Percentiles rank a stretch among this genome's conserved stretches.
Evolutionary conservation across 2,329 filamentous ascomycete genomes (phyloP).

Genomic region (Ophiostoma triangulosporum): DNA sequence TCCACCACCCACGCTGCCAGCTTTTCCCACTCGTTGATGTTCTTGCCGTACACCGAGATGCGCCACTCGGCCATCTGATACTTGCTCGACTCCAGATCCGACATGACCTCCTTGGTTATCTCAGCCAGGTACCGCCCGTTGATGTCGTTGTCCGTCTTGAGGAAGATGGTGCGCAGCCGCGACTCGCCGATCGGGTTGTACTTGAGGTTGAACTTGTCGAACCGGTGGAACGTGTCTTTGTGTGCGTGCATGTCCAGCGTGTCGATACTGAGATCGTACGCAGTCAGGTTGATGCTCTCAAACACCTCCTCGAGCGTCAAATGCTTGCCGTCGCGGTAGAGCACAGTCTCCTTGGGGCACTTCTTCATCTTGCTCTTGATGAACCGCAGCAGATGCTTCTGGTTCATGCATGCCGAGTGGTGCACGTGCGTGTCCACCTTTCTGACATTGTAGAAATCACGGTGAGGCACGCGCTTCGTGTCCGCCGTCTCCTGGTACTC

Average conservation of each 20-base stretch:
- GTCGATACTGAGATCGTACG: constrained; percentile 95
- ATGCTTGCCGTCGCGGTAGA: constrained; percentile 84
- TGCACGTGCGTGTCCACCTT: constrained; percentile 99
- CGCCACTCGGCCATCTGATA: constrained; percentile 99
- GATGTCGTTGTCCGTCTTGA: constrained; percentile 98
- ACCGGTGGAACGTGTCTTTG: constrained; percentile 94
- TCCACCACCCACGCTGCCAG: constrained; percentile 94
- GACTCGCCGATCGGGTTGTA: constrained; percentile 98
- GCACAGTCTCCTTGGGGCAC: constrained; percentile 81
- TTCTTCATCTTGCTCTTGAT: constrained; percentile 99
- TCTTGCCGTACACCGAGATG: constrained; percentile 90
- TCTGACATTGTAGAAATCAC: constrained; percentile 97
- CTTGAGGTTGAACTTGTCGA: constrained; percentile 99
- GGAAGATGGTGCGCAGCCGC: constrained; percentile 87
- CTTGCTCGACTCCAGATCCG: constrained; percentile 94
- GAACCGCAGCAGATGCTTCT: constrained; percentile 93
- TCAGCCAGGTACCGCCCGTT: constrained; percentile 91
- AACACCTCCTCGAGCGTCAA: constrained; percentile 89
- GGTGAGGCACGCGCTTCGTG: constrained; percentile 91
- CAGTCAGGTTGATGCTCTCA: constrained; percentile 91
- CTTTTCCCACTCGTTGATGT: constrained; percentile 92
- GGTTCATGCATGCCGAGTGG: constrained; percentile 98
- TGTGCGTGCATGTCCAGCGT: constrained; percentile 98
- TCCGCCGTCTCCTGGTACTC: constrained; percentile 97
- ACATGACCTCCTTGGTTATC: constrained; percentile 95